These are phyloP conservation scores for Diplodia corticola DNA, from an alignment of 2,329 filamentous ascomycete species.

Conservation along the genomic window DNA sequence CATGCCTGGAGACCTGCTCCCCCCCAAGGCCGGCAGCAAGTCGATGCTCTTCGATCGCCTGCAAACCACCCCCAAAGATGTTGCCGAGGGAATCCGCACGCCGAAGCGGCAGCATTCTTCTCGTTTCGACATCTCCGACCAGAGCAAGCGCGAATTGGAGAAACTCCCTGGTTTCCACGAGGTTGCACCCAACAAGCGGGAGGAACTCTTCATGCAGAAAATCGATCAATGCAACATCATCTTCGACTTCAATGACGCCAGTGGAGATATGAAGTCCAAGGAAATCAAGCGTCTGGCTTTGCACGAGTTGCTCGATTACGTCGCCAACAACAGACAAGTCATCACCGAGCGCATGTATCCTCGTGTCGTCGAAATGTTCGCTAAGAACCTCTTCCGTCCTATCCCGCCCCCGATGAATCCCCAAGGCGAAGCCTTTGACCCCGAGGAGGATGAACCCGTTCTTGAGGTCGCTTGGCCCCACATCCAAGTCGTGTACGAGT, in stretches of 20 bases:
- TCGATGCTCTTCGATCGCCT: conserved; percentile 84
- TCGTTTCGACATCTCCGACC: conserved; percentile 94
- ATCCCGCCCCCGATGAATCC: conserved; percentile 97
- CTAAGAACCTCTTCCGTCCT: conserved; percentile 95
- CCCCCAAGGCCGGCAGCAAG: conserved; percentile 88
- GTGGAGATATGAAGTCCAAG: conserved; percentile 98
- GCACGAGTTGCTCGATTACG: conserved; percentile 95
- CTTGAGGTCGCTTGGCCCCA: conserved; percentile 98
- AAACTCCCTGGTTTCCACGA: conserved; percentile 98
- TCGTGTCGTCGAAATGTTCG: conserved; percentile 97
- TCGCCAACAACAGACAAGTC: conserved; percentile 96
- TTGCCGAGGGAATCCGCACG: conserved; percentile 90
- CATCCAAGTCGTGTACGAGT: conserved; percentile 99
- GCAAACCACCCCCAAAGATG: conserved; percentile 92
- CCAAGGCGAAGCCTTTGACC: conserved; percentile 96
- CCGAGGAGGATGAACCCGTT: conserved; percentile 97
- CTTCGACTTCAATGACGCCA: conserved; percentile 98
- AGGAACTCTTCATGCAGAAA: conserved; percentile 99
- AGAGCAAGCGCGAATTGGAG: conserved; percentile 83
- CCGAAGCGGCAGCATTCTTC: conserved; percentile 97
- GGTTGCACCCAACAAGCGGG: conserved; percentile 88
- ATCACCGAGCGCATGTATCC: conserved; percentile 99
- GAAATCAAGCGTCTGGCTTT: conserved; percentile 97
- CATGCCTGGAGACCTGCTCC: conserved; percentile 95
- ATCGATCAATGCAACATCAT: conserved; percentile 99